Evolutionary conservation across 2,329 filamentous ascomycete genomes (phyloP).

Genomic region (Colletotrichum brevisporum): DNA sequence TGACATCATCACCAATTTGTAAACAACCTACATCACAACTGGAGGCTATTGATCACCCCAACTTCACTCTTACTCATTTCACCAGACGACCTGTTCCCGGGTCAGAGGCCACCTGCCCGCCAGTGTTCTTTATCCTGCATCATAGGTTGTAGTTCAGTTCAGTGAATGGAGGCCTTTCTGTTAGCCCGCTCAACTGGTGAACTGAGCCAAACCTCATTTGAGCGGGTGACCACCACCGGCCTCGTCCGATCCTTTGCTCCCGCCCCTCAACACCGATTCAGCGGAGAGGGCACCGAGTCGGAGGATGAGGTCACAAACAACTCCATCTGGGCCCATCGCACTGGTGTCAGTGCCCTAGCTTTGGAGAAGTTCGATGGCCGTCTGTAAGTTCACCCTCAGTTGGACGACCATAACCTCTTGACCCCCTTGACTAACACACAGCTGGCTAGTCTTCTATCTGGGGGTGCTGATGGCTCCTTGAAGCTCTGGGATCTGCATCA

Average conservation of each 20-base stretch:
- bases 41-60: background rate
- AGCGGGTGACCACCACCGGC: conserved; percentile 74
- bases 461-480: conserved; percentile 87
- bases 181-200: conserved; percentile 82
- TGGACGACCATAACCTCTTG: background rate
- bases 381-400: conserved; percentile 64
- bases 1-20: conserved; percentile 17
- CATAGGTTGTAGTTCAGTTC: background rate
- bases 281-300: conserved; percentile 61
- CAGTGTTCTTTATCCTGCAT: too few relatives aligned
- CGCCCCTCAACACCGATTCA: conserved; percentile 77
- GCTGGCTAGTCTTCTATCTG: conserved; percentile 78
- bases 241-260: conserved; percentile 79
- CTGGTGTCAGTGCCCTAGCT: conserved; percentile 84
- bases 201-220: conserved; percentile 73
- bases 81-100: too few relatives aligned
- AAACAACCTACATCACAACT: background rate
- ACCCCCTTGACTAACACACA: conserved; percentile 3
- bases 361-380: conserved; percentile 87
- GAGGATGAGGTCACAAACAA: conserved; percentile 33
- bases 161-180: conserved; percentile 79
- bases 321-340: conserved; percentile 75
- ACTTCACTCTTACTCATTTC: background rate
- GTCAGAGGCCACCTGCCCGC: too few relatives aligned
- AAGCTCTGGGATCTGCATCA: conserved; percentile 89